Base-by-base conservation (phyloP, 306 rosid genomes). In the Gillenia trifoliata region DNA sequence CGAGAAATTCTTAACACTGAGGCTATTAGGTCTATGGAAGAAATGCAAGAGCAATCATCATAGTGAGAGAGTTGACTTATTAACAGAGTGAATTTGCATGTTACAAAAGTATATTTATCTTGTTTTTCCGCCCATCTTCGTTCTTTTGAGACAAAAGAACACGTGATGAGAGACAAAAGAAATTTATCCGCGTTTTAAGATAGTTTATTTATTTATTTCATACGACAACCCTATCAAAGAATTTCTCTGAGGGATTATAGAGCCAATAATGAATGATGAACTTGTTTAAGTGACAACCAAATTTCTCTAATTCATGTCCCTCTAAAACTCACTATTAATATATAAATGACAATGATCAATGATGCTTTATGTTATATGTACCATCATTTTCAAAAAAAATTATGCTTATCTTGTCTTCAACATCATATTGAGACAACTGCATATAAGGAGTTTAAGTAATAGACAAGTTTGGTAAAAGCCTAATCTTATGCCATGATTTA, bases 391-490 rank as follows among this genome's bases (percentile, higher is more conserved):
- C 0, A 57, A 50, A 5, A 29, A 69, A 2, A 19, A 20, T 30
- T 5, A 49, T 34, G 23, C 23, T 70, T 5, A 70, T 70, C 63
- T 2, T 70, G 11, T 30, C n/a, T 52, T 52, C 12, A 52, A n/a
- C 47, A 54, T 15, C 66, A 41, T 36, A 36, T 23, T 20, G 30
- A 60, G 57, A 72, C 68, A 72, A 60, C 54, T 59, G 57, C 43
- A 41, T 59, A 16, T 59, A 16, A 59, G 43, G 68, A 72, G 49
- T 60, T 28, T 72, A 73, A 64, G 45, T 61, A 73, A 73, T 6
- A 20, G 68, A 60, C 56, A 73, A 60, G 68, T 20, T 73, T 11
- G 22, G 59, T 41, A 40, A 41, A 73, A 41, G 76, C 76, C 76
- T 28, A 73, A 60, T 73, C 30, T 47, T 29, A 29, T 25, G 55